These are phyloP conservation scores for Venturia asperata DNA, from an alignment of 2,329 filamentous ascomycete genomes.

Conservation along the genomic window DNA sequence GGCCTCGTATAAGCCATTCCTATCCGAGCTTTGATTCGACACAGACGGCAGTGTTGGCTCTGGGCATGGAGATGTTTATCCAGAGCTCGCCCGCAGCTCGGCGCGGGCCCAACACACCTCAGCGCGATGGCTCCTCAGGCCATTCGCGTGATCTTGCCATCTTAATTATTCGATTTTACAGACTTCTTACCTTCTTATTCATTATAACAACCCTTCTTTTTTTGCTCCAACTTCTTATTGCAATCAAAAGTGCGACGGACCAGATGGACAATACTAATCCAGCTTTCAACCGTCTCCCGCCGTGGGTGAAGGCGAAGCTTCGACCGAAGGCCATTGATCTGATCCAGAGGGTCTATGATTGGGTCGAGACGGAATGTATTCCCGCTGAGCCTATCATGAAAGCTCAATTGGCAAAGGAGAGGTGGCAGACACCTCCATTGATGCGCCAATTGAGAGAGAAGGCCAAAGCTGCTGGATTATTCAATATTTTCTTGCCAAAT, in stretches of 20 bases:
- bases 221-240: not conserved
- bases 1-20: not conserved
- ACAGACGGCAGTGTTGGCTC: constrained; percentile 5
- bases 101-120: constrained; percentile 1
- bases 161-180: not conserved
- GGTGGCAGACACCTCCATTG: constrained; percentile 37
- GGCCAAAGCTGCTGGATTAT: constrained; percentile 35
- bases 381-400: constrained; percentile 39
- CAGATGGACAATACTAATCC: constrained; percentile 27
- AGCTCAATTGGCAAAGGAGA: constrained; percentile 30
- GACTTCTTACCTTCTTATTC: constrained; percentile 17
- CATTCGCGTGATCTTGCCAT: constrained; percentile 2
- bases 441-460: constrained; percentile 38
- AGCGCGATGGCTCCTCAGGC: not conserved
- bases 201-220: constrained; percentile 20
- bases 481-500: constrained; percentile 37
- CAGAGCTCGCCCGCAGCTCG: constrained; percentile 11
- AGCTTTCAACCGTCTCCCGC: constrained; percentile 35
- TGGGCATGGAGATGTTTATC: constrained; percentile 13
- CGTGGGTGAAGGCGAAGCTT: constrained; percentile 46
- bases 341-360: constrained; percentile 38
- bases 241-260: constrained; percentile 22
- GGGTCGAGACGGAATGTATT: constrained; percentile 40
- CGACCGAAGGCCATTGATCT: constrained; percentile 38
- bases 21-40: not conserved